A percentile compares a stretch with the other conserved stretches of the same genome.
phyloP scores from a whole-genome alignment of 768 basidiomycete species.

The Termitomyces sp. region DNA sequence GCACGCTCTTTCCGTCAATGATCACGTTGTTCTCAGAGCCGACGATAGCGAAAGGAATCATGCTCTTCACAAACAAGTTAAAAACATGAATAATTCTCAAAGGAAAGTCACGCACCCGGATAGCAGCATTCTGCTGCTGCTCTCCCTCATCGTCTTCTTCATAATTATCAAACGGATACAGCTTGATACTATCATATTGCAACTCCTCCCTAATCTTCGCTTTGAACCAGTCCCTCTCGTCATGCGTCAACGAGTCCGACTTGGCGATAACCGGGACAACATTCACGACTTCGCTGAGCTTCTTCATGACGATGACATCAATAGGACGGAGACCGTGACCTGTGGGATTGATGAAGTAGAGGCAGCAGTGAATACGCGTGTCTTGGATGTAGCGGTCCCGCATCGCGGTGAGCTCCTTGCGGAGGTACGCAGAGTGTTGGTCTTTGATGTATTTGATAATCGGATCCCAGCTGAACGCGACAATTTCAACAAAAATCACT shows the following conservation, averaged over 20 bases:
- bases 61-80: constrained; percentile 45
- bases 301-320: constrained; percentile 98
- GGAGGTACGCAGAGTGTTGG: constrained; percentile 97
- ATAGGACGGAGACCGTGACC: constrained; percentile 95
- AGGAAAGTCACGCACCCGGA: constrained; percentile 55
- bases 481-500: not conserved
- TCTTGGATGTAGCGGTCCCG: constrained; percentile 98
- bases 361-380: constrained; percentile 95
- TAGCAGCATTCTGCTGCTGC: constrained; percentile 79
- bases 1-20: constrained; percentile 92
- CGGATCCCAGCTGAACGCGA: constrained; percentile 82
- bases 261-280: constrained; percentile 99
- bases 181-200: constrained; percentile 83
- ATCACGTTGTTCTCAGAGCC: constrained; percentile 96
- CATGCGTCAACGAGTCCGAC: constrained; percentile 88
- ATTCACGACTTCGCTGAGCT: constrained; percentile 97
- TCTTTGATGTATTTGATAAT: constrained; percentile 99
- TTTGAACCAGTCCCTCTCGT: constrained; percentile 93
- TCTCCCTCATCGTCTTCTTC: constrained; percentile 96
- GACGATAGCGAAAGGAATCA: constrained; percentile 95
- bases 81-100: not conserved
- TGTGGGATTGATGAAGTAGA: constrained; percentile 99
- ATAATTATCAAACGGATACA: constrained; percentile 90
- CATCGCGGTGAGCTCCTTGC: constrained; percentile 98
- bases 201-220: constrained; percentile 94